Conservation (phyloP, 2,329 filamentous ascomycete genomes). For the Fusarium sp. region DNA sequence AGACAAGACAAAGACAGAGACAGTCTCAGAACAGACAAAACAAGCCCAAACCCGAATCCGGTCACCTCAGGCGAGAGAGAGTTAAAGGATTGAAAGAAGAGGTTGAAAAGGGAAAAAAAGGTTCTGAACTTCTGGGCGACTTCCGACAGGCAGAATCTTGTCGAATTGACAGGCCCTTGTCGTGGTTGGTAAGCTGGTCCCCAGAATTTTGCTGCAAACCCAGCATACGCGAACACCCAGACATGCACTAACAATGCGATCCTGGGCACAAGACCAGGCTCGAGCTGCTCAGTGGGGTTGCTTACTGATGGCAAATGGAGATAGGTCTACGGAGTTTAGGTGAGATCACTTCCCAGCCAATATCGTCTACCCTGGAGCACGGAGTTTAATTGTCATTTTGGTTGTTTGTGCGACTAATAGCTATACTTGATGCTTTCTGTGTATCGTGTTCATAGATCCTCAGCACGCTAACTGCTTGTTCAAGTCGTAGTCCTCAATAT, state of each 20-base stretch:
- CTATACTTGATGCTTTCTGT: background rate
- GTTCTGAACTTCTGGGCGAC: conserved; percentile 20
- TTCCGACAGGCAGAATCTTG: conserved; percentile 34
- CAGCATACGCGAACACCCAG: conserved; percentile 20
- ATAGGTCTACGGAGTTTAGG: conserved; percentile 16
- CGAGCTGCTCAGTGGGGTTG: conserved; percentile 17
- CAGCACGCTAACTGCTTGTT: background rate
- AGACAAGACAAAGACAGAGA: background rate
- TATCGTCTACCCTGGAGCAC: conserved; percentile 1
- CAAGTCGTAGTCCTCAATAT: background rate
- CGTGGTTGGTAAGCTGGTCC: conserved; percentile 37
- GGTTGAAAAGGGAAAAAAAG: background rate
- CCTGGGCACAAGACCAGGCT: background rate
- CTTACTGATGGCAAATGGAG: background rate
- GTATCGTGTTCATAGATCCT: background rate
- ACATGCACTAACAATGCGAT: conserved; percentile 16
- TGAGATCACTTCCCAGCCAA: background rate
- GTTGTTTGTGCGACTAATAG: background rate
- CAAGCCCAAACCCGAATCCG: conserved; percentile 19
- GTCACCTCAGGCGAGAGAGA: conserved; percentile 6
- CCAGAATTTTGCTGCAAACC: conserved; percentile 25
- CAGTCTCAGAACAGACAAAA: conserved; percentile 5
- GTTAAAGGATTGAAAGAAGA: background rate
- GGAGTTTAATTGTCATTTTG: background rate
- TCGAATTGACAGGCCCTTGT: conserved; percentile 27